Conservation (phyloP, 2,329 filamentous ascomycete species). For the Verticillium nonalfalfae region DNA sequence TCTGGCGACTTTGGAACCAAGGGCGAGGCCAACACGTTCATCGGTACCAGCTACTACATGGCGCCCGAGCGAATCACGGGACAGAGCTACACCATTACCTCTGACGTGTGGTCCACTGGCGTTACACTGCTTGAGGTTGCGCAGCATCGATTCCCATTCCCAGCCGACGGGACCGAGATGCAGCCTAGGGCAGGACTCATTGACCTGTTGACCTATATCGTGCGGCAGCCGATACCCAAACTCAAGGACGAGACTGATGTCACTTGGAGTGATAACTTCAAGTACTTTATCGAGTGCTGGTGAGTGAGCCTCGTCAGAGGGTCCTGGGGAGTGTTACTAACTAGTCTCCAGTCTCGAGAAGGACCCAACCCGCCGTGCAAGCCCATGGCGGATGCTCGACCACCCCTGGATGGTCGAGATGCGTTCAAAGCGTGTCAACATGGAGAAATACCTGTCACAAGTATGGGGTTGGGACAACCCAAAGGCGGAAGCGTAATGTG, state of each 20-base stretch:
- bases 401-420: slow-evolving; percentile 99
- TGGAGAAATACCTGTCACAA: slow-evolving; percentile 86
- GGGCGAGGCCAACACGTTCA: slow-evolving; percentile 97
- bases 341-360: slow-evolving; percentile 71
- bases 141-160: slow-evolving; percentile 97
- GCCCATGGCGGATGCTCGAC: slow-evolving; percentile 97
- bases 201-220: slow-evolving; percentile 94
- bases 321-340: slow-evolving; percentile 1
- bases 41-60: slow-evolving; percentile 99
- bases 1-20: slow-evolving; percentile 98
- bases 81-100: slow-evolving; percentile 96
- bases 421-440: slow-evolving; percentile 93
- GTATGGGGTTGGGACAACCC: slow-evolving; percentile 89
- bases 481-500: background rate
- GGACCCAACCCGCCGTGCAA: slow-evolving; percentile 77
- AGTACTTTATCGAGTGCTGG: slow-evolving; percentile 99
- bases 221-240: slow-evolving; percentile 89
- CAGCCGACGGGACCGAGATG: slow-evolving; percentile 92
- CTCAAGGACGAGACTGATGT: slow-evolving; percentile 90
- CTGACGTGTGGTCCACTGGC: slow-evolving; percentile 95
- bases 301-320: slow-evolving; percentile 43
- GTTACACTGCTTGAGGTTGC: slow-evolving; percentile 98
- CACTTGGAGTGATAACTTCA: slow-evolving; percentile 94
- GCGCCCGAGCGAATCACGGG: slow-evolving; percentile 96
- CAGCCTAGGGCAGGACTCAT: slow-evolving; percentile 89